Evolutionary conservation across 2,329 filamentous ascomycete species (phyloP), one percentile per base, ranked within the genome.

Genomic region (Exophiala alcalophila): DNA sequence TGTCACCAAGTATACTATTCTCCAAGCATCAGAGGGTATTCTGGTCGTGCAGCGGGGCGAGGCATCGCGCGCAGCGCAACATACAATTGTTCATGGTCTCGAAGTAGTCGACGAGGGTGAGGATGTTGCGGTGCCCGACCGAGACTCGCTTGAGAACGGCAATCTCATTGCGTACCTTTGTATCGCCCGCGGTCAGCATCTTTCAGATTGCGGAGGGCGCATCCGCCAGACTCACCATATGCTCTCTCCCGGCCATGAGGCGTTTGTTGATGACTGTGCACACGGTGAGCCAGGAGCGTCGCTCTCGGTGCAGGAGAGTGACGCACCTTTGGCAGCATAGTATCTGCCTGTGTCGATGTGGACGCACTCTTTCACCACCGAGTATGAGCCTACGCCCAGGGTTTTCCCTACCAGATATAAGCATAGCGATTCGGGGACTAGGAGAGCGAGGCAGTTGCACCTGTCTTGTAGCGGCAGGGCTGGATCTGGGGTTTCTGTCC

Each of bases 91-190:
- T 97, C 86, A 96, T 94, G 5, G 92, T 98, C 72, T 98, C 92
- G 62, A 98, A 98, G 69, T 97, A 98, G 71, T 98, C 92, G 59
- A 97, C 92, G 46, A 98, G 77, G 1, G 92, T 98, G 49, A 98
- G 72, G 63, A 98, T 97, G 63, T 98, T 98, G 66, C 92, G 87
- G 69, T 98, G 91, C 41, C 92, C 92, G 86, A 98, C 95, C 1
- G 91, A 97, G n/a, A 98, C 91, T 61, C 84, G 84, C 68, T 97
- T 97, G 55, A 98, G 76, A 18, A 98, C 89, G 5, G 92, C 91
- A 59, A 98, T 98, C 70, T 98, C 92, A 65, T 98, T 98, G 51
- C 92, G 85, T 46, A 94, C 87, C 88, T 94, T 26, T 12, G 19
- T 40, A 33, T 16, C 19, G n/a, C 30, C 21, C 50, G 44, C 29